Evolutionary conservation across 2,329 filamentous ascomycete species (phyloP).

Genomic region (Alternaria dauci): DNA sequence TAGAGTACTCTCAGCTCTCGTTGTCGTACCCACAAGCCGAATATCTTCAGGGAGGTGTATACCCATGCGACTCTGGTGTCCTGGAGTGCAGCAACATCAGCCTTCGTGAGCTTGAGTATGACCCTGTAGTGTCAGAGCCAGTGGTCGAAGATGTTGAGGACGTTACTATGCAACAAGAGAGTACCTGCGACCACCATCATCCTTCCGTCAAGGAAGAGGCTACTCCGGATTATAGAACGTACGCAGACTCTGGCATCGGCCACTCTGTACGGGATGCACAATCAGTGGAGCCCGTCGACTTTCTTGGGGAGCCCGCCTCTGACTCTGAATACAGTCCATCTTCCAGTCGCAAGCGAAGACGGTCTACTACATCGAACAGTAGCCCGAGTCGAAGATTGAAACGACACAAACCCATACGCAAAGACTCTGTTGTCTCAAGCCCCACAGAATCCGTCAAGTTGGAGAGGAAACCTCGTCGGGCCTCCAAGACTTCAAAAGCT

Average conservation of each 20-base stretch:
- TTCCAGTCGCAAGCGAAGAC: slow-evolving; percentile 32
- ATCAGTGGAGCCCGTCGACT: slow-evolving; percentile 46
- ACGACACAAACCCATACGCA: slow-evolving; percentile 32
- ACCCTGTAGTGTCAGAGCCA: slow-evolving; percentile 37
- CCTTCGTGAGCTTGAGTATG: slow-evolving; percentile 46
- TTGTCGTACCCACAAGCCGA: slow-evolving; percentile 32
- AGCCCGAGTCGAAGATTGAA: slow-evolving; percentile 26
- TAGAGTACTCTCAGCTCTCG: slow-evolving; percentile 25
- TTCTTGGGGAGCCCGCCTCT: slow-evolving; percentile 39
- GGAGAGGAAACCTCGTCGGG: slow-evolving; percentile 29
- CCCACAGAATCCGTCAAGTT: slow-evolving; percentile 19
- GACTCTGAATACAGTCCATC: slow-evolving; percentile 50
- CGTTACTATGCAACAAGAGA: slow-evolving; percentile 34
- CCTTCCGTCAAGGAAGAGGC: slow-evolving; percentile 26
- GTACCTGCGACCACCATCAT: slow-evolving; percentile 28
- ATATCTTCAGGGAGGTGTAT: slow-evolving; percentile 23
- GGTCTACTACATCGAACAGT: slow-evolving; percentile 38
- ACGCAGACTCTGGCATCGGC: slow-evolving; percentile 39
- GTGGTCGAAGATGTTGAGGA: slow-evolving; percentile 37
- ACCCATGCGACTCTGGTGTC: slow-evolving; percentile 17
- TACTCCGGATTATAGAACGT: slow-evolving; percentile 20
- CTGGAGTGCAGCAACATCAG: slow-evolving; percentile 34
- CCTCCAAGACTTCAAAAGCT: slow-evolving; percentile 20
- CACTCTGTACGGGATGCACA: slow-evolving; percentile 46
- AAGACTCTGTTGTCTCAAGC: slow-evolving; percentile 27